Percentiles rank a stretch among this genome's conserved stretches.
Conservation (phyloP, 2,329 filamentous ascomycete genomes). For the Aspergillus clavatus region DNA sequence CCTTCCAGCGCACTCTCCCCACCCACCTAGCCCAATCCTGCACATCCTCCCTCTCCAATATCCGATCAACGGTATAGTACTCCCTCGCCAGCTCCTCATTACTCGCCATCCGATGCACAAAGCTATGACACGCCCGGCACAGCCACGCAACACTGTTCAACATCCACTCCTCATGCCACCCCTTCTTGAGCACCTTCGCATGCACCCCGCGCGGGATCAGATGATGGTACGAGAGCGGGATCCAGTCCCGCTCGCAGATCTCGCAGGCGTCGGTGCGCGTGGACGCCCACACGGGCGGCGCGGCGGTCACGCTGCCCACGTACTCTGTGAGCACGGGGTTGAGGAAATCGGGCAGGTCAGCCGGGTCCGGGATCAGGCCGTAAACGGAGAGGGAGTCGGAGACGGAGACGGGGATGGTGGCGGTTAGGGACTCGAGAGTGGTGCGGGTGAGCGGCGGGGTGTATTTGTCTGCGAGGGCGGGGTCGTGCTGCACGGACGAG, state of each 20-base stretch:
- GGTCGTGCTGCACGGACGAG: constrained; percentile 48
- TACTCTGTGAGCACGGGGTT: constrained; percentile 61
- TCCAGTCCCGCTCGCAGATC: constrained; percentile 69
- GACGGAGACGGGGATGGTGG: constrained; percentile 55
- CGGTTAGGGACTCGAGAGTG: constrained; percentile 50
- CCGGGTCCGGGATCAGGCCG: constrained; percentile 50
- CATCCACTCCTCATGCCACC: constrained; percentile 72
- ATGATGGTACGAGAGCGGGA: constrained; percentile 77
- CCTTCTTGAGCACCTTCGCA: constrained; percentile 67
- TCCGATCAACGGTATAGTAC: constrained; percentile 67
- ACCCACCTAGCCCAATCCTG: constrained; percentile 69
- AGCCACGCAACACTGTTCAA: constrained; percentile 81
- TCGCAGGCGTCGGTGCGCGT: constrained; percentile 63
- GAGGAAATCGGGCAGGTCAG: constrained; percentile 53
- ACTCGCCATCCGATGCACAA: constrained; percentile 68
- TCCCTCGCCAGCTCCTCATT: constrained; percentile 74
- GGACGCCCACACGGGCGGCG: constrained; percentile 59
- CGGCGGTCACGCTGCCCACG: constrained; percentile 51
- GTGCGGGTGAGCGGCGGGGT: constrained; percentile 51
- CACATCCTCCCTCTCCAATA: constrained; percentile 68
- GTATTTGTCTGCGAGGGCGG: constrained; percentile 52
- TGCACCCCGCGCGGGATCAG: constrained; percentile 76
- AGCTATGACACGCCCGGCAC: constrained; percentile 76
- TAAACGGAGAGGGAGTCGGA: constrained; percentile 66
- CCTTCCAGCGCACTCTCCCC: constrained; percentile 68